A percentile compares a stretch with the other conserved stretches of the same genome.
Evolutionary conservation across 768 basidiomycete genomes (phyloP).

Genomic region (Leccinum broughii): DNA sequence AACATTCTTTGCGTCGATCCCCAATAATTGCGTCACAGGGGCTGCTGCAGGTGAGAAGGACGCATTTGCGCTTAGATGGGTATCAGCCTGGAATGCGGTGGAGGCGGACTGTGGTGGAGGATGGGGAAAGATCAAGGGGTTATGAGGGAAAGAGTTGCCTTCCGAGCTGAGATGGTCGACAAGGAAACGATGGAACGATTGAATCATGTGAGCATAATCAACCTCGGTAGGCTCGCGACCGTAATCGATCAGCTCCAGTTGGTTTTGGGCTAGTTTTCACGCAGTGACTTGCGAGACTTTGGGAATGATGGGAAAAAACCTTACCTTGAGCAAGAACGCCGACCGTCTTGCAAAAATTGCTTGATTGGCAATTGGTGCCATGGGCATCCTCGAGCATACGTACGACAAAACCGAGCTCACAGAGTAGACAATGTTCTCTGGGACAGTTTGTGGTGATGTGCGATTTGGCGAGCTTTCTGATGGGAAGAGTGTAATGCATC

Average conservation of each 20-base stretch:
- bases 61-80: slow-evolving; percentile 10
- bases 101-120: slow-evolving; percentile 11
- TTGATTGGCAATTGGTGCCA: slow-evolving; percentile 94
- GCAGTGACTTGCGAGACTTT: neutral
- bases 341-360: slow-evolving; percentile 95
- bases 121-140: slow-evolving; percentile 51
- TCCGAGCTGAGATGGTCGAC: slow-evolving; percentile 81
- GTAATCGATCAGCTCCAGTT: slow-evolving; percentile 88
- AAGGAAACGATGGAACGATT: slow-evolving; percentile 92
- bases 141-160: slow-evolving; percentile 62
- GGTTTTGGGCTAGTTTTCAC: slow-evolving; percentile 54
- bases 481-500: slow-evolving; percentile 80
- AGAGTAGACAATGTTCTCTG: slow-evolving; percentile 89
- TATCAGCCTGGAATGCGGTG: slow-evolving; percentile 21
- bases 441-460: slow-evolving; percentile 89
- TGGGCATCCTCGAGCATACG: slow-evolving; percentile 95
- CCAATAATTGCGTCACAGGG: slow-evolving; percentile 84
- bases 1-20: slow-evolving; percentile 74
- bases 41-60: slow-evolving; percentile 48
- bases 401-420: slow-evolving; percentile 92
- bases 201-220: slow-evolving; percentile 87
- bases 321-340: slow-evolving; percentile 84
- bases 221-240: slow-evolving; percentile 72
- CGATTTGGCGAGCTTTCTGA: slow-evolving; percentile 82
- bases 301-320: slow-evolving; percentile 5